phyloP scores from a whole-genome alignment of 2,329 filamentous ascomycete species.

The Sclerotinia nivalis region DNA sequence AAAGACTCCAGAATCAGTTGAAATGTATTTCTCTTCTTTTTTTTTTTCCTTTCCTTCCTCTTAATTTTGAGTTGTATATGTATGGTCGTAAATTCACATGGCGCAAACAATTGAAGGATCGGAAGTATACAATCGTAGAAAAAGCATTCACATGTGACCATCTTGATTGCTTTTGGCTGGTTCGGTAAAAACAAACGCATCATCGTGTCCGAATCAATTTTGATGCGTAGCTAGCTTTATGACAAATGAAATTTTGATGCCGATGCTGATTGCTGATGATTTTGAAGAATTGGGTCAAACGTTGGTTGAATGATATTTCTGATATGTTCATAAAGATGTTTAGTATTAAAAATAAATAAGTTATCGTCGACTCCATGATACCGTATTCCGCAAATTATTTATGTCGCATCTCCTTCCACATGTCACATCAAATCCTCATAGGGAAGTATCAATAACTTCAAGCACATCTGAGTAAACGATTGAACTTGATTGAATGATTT shows the following conservation, averaged over 20 bases:
- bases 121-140: background rate
- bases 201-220: background rate
- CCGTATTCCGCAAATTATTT: background rate
- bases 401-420: background rate
- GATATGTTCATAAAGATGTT: too few relatives aligned
- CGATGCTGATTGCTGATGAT: background rate
- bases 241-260: background rate
- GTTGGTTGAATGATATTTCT: background rate
- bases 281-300: background rate
- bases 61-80: background rate
- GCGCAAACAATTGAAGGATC: background rate
- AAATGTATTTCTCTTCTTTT: background rate
- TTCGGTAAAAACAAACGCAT: constrained; percentile 5
- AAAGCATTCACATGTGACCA: constrained; percentile 19
- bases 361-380: too few relatives aligned
- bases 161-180: constrained; percentile 15
- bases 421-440: background rate
- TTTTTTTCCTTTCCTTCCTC: background rate
- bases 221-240: background rate
- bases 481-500: background rate
- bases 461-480: background rate
- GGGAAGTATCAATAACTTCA: background rate
- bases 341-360: too few relatives aligned
- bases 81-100: constrained; percentile 3
- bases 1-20: background rate